phyloP scores from a whole-genome alignment of 192 early-diverging fungal genomes.

The Funneliformis mosseae region DNA sequence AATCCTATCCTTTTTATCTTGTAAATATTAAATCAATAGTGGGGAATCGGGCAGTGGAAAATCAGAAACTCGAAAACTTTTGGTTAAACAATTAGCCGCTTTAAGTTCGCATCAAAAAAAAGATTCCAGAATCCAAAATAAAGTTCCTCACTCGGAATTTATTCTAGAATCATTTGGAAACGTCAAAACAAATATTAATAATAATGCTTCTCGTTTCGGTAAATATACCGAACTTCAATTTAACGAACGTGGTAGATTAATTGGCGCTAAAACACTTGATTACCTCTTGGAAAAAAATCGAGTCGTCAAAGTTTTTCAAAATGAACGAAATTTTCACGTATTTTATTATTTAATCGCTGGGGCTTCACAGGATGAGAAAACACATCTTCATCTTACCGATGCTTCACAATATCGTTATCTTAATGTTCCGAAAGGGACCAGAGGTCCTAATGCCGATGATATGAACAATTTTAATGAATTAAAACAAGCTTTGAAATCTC shows the following conservation, averaged over 20 bases:
- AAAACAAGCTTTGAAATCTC: conserved; percentile 77
- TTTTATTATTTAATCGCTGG: conserved; percentile 95
- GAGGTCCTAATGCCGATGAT: conserved; percentile 61
- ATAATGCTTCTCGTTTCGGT: conserved; percentile 83
- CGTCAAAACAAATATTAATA: conserved; percentile 72
- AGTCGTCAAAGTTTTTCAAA: conserved; percentile 58
- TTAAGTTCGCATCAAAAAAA: conserved; percentile 71
- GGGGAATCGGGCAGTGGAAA: conserved; percentile 91
- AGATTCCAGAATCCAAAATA: conserved; percentile 67
- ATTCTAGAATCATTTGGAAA: conserved; percentile 90
- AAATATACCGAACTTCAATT: conserved; percentile 90
- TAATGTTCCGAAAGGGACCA: conserved; percentile 57
- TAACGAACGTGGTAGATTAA: conserved; percentile 85
- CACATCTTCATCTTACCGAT: conserved; percentile 72
- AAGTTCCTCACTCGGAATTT: conserved; percentile 68
- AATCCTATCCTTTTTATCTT: conserved; percentile 1
- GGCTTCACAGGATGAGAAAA: conserved; percentile 73
- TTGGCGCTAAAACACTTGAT: conserved; percentile 85
- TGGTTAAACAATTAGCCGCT: conserved; percentile 67
- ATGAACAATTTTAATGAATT: conserved; percentile 66
- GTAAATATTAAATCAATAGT: conserved; percentile 34
- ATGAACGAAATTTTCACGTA: conserved; percentile 91
- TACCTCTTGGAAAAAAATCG: conserved; percentile 88
- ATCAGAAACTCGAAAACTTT: conserved; percentile 70
- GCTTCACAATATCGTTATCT: conserved; percentile 59